These are phyloP conservation scores for Phytophthora hybrid DNA, from an alignment of 352 stramenopile species.

Conservation along the genomic window DNA sequence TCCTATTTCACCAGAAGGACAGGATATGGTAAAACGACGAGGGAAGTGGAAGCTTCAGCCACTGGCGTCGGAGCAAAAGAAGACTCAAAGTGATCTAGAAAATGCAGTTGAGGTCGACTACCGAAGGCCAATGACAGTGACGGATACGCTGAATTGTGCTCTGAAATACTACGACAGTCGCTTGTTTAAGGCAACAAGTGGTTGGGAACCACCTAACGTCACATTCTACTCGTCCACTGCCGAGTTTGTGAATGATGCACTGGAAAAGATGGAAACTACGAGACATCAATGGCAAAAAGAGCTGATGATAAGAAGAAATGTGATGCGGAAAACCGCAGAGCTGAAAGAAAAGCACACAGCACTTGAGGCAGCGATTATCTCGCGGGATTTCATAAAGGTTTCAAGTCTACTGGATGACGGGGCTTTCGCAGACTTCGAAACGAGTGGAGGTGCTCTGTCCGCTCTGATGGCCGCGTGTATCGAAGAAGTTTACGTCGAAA, in stretches of 20 bases:
- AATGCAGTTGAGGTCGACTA: constrained; percentile 15
- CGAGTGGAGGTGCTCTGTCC: constrained; percentile 43
- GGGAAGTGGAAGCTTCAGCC: constrained; percentile 66
- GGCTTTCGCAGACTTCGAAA: constrained; percentile 77
- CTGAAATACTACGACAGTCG: constrained; percentile 51
- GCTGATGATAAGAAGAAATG: constrained; percentile 51
- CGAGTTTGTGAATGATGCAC: constrained; percentile 36
- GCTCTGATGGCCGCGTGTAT: constrained; percentile 64
- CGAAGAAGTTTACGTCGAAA: constrained; percentile 66
- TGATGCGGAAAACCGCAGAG: constrained; percentile 55
- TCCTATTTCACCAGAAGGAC: constrained; percentile 17
- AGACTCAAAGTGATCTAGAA: background rate
- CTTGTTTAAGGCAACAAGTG: constrained; percentile 35
- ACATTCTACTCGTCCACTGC: constrained; percentile 52
- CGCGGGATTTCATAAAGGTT: constrained; percentile 49
- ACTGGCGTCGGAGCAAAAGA: constrained; percentile 29
- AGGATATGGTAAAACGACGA: constrained; percentile 18
- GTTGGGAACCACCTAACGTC: constrained; percentile 42
- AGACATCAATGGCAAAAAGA: constrained; percentile 39
- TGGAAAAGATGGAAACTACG: constrained; percentile 33
- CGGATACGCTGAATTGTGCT: constrained; percentile 61
- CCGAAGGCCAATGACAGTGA: constrained; percentile 48
- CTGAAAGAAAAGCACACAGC: constrained; percentile 50
- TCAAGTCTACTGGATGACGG: constrained; percentile 59
- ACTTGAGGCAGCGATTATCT: constrained; percentile 59